Evolutionary conservation across 192 early-diverging fungal genomes (phyloP).

Genomic region (Umbelopsis isabellina): DNA sequence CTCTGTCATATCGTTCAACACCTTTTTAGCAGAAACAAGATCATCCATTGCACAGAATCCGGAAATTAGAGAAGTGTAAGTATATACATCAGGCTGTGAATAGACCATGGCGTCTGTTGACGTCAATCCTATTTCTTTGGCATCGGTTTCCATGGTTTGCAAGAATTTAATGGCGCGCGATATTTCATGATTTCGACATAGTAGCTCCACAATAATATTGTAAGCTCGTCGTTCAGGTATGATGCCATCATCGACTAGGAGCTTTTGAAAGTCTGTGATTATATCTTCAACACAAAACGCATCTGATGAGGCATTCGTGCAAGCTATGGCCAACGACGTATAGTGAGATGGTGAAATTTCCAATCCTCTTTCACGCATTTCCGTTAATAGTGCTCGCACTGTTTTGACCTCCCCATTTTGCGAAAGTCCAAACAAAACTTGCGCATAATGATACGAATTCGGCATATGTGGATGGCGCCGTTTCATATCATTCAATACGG

Average conservation of each 20-base stretch:
- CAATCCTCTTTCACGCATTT: not conserved
- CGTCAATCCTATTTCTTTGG: not conserved
- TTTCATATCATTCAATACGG: slow-evolving; percentile 27
- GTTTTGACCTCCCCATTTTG: slow-evolving; percentile 11
- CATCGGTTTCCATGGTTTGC: slow-evolving; percentile 10
- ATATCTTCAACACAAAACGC: slow-evolving; percentile 2
- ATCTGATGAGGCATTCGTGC: not conserved
- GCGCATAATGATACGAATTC: slow-evolving; percentile 1
- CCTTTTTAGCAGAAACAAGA: slow-evolving; percentile 13
- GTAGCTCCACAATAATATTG: slow-evolving; percentile 11
- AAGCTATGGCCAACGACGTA: slow-evolving; percentile 27
- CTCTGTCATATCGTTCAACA: slow-evolving; percentile 33
- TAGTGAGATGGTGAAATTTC: not conserved
- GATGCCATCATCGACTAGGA: not conserved
- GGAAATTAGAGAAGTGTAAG: slow-evolving; percentile 38
- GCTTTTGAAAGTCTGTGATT: not conserved
- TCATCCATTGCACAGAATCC: slow-evolving; percentile 27
- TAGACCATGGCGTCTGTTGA: not conserved
- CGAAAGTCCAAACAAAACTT: slow-evolving; percentile 25
- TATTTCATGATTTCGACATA: slow-evolving; percentile 6
- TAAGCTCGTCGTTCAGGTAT: slow-evolving; percentile 21
- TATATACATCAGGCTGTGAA: slow-evolving; percentile 26
- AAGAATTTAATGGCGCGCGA: slow-evolving; percentile 11
- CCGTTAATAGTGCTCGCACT: not conserved
- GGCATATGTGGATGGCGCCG: not conserved